Evolutionary conservation across 257 asterid species (phyloP).

Genomic region (Schizonepeta tenuifolia): DNA sequence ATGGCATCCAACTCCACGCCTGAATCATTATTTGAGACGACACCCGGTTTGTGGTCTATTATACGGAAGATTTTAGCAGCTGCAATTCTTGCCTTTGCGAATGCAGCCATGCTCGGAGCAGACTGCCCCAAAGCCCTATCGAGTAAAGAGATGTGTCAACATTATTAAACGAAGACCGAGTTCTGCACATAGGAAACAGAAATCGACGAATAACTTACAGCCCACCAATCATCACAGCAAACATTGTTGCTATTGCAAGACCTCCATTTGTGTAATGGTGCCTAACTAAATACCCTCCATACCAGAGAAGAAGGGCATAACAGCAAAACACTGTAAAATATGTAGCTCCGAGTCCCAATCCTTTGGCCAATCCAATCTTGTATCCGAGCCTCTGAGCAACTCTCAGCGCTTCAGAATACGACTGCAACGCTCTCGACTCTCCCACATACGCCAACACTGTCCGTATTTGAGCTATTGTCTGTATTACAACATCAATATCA

Average conservation of each 20-base stretch:
- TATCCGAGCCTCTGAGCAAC: constrained; percentile 81
- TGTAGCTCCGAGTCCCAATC: constrained; percentile 84
- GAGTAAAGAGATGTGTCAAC: background rate
- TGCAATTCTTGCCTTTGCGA: constrained; percentile 89
- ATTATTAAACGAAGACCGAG: background rate
- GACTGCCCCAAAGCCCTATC: constrained; percentile 86
- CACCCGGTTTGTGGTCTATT: constrained; percentile 79
- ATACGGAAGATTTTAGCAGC: constrained; percentile 81
- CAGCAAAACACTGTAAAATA: constrained; percentile 88
- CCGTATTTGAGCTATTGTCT: constrained; percentile 87
- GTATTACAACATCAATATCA: constrained; percentile 15
- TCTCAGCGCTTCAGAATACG: constrained; percentile 71
- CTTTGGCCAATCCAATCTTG: constrained; percentile 79
- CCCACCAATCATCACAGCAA: constrained; percentile 97
- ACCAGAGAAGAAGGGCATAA: constrained; percentile 91
- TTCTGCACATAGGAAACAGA: background rate
- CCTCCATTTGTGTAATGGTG: constrained; percentile 93
- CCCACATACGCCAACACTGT: constrained; percentile 84
- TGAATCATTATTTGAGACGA: constrained; percentile 52
- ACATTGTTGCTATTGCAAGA: constrained; percentile 92
- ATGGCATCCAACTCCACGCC: constrained; percentile 77
- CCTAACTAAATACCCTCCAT: constrained; percentile 90
- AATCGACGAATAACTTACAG: constrained; percentile 56
- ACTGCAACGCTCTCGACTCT: constrained; percentile 78
- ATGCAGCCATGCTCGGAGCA: constrained; percentile 91